These are phyloP conservation scores for Helminthosporium solani DNA, from an alignment of 2,329 filamentous ascomycete species.

Conservation along the genomic window DNA sequence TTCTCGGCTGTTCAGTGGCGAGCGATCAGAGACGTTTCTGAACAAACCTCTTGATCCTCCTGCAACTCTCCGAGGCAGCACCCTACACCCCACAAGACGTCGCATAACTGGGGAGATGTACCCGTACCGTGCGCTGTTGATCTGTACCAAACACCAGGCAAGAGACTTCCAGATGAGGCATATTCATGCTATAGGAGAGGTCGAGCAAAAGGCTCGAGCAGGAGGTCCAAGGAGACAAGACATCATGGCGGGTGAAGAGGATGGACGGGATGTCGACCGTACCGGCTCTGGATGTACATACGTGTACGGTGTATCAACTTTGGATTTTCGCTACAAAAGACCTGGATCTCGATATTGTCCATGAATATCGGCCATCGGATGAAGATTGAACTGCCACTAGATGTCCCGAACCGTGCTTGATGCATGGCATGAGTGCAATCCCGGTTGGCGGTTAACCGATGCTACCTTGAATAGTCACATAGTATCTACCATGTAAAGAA, in stretches of 20 bases:
- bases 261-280: too few species aligned
- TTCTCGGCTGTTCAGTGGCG: slow-evolving; percentile 1
- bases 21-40: slow-evolving; percentile 3
- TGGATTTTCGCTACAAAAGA: neutral
- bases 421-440: neutral
- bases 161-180: neutral
- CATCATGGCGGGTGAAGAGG: too few species aligned
- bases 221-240: neutral
- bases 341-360: neutral
- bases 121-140: neutral
- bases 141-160: slow-evolving; percentile 6
- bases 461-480: too few species aligned
- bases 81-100: slow-evolving; percentile 5
- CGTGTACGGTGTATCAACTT: too few species aligned
- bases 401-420: neutral
- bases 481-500: too few species aligned
- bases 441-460: too few species aligned
- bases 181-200: slow-evolving; percentile 4
- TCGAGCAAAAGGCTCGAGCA: slow-evolving; percentile 1
- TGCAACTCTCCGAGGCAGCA: neutral
- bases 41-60: slow-evolving; percentile 1
- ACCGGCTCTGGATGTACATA: too few species aligned
- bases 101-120: too few species aligned
- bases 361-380: neutral
- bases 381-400: neutral